phyloP scores from a whole-genome alignment of 805 yeast species.

The Candida mattraensis region DNA sequence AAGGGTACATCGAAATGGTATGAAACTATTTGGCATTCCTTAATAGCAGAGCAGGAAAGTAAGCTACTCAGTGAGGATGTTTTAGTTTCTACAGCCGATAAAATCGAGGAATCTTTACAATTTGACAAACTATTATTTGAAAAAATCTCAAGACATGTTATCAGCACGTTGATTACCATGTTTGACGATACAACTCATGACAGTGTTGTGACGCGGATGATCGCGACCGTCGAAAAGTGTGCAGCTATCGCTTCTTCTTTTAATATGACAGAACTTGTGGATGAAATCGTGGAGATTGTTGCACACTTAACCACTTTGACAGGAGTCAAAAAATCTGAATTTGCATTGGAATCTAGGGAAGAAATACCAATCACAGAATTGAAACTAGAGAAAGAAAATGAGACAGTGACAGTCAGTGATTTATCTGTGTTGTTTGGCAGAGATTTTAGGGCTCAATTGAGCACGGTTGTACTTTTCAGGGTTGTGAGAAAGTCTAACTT shows the following conservation, averaged over 20 bases:
- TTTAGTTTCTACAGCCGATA: conserved; percentile 6
- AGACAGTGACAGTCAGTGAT: conserved; percentile 73
- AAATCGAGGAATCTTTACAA: conserved; percentile 37
- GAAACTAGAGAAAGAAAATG: conserved; percentile 52
- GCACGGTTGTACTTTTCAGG: conserved; percentile 82
- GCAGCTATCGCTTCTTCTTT: conserved; percentile 73
- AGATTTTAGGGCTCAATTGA: conserved; percentile 88
- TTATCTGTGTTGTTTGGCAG: conserved; percentile 81
- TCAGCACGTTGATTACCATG: conserved; percentile 70
- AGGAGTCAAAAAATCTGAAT: conserved; percentile 36
- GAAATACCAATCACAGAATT: conserved; percentile 46
- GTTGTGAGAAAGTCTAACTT: conserved; percentile 61
- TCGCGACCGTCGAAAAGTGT: conserved; percentile 84
- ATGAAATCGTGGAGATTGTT: conserved; percentile 63
- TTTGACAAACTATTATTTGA: conserved; percentile 76
- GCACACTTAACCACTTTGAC: conserved; percentile 69
- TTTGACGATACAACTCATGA: conserved; percentile 91
- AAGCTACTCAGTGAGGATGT: conserved; percentile 21
- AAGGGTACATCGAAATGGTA: conserved; percentile 91
- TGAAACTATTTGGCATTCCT: conserved; percentile 79
- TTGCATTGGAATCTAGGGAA: conserved; percentile 34
- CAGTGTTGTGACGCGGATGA: conserved; percentile 80
- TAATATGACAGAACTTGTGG: conserved; percentile 55
- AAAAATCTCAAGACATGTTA: conserved; percentile 59
- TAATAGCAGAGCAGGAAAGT: conserved; percentile 50